These are phyloP conservation scores for Backusella liffmaniae DNA, from an alignment of 192 early-diverging fungal genomes.

Conservation along the genomic window DNA sequence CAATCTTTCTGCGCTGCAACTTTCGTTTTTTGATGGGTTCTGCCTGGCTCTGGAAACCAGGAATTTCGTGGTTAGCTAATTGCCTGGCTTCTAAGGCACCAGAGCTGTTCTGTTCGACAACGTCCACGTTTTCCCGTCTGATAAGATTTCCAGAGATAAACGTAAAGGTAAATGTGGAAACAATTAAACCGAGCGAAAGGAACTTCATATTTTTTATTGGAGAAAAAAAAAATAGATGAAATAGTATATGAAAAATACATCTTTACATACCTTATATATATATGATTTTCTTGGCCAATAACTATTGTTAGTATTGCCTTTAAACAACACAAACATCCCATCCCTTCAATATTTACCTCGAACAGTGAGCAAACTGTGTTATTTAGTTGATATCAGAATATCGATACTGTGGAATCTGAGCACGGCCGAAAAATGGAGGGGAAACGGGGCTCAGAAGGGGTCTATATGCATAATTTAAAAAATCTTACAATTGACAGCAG, in stretches of 20 bases:
- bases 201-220: constrained; percentile 8
- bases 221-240: not conserved
- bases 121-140: not conserved
- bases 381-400: not conserved
- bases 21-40: not conserved
- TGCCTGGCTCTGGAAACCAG: not conserved
- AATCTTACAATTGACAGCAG: not conserved
- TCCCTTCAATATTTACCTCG: not conserved
- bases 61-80: not conserved
- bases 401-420: not conserved
- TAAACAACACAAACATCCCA: not conserved
- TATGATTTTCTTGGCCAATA: not conserved
- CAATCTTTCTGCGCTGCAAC: not conserved
- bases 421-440: constrained; percentile 1
- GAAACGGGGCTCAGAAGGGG: constrained; percentile 1
- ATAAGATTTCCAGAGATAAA: not conserved
- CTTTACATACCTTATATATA: not conserved
- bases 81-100: not conserved
- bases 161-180: not conserved
- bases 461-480: not conserved
- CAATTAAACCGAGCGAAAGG: constrained; percentile 8
- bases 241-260: not conserved
- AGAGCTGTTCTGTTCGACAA: not conserved
- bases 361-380: not conserved
- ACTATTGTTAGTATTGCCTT: not conserved